These are phyloP conservation scores for Aphanomyces euteiches DNA, from an alignment of 352 stramenopile species.

Conservation along the genomic window DNA sequence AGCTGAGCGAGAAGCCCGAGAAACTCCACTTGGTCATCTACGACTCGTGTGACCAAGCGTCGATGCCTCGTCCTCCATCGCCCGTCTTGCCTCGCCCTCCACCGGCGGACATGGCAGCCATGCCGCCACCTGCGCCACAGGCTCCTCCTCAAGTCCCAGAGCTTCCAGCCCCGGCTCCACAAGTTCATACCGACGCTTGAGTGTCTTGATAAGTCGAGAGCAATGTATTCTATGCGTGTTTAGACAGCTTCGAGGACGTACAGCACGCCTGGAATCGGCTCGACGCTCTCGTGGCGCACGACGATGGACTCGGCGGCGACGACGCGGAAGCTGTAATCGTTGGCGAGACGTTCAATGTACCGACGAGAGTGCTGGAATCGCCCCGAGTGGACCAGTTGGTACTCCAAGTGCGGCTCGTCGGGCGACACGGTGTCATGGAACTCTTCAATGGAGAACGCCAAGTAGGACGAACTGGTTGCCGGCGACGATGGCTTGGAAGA, in stretches of 20 bases:
- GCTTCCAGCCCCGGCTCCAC: too few species aligned
- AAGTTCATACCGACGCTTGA: too few species aligned
- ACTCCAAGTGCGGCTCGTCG: constrained; percentile 32
- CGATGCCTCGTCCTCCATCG: neutral
- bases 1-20: constrained; percentile 69
- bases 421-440: constrained; percentile 19
- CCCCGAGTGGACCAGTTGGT: constrained; percentile 60
- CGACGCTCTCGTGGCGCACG: constrained; percentile 68
- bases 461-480: neutral
- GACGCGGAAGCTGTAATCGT: constrained; percentile 43
- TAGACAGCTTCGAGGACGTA: constrained; percentile 44
- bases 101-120: neutral
- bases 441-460: constrained; percentile 72
- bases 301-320: constrained; percentile 41
- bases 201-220: too few species aligned
- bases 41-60: neutral
- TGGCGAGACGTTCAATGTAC: constrained; percentile 54
- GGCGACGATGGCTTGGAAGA: neutral
- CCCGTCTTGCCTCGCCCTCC: neutral
- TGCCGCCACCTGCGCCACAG: neutral
- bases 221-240: neutral
- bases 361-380: constrained; percentile 68
- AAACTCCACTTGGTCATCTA: constrained; percentile 60
- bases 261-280: constrained; percentile 61
- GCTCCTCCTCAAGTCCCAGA: too few species aligned